Conservation (phyloP, 768 basidiomycete genomes). For the Ramaria sp. region DNA sequence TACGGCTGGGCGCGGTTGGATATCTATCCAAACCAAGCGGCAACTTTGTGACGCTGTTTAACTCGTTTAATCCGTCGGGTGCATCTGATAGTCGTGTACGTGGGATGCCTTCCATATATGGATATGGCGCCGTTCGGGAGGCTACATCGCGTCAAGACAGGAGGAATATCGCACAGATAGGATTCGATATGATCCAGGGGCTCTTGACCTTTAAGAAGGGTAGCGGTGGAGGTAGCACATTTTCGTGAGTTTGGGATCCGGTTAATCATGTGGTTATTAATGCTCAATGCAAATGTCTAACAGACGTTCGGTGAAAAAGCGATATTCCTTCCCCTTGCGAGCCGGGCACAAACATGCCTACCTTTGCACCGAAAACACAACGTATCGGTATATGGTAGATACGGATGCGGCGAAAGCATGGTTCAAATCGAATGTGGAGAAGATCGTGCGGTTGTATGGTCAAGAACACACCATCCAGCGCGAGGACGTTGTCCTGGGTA, state of each 20-base stretch:
- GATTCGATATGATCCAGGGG: constrained; percentile 43
- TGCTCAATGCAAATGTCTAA: neutral
- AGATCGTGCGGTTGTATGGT: constrained; percentile 48
- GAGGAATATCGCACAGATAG: constrained; percentile 46
- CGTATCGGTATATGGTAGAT: constrained; percentile 56
- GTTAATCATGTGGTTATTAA: neutral
- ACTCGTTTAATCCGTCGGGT: constrained; percentile 46
- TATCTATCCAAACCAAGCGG: constrained; percentile 62
- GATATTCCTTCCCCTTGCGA: constrained; percentile 50
- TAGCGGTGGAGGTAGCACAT: constrained; percentile 17
- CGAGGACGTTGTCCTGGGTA: constrained; percentile 28
- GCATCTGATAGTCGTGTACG: constrained; percentile 32
- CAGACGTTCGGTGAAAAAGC: constrained; percentile 37
- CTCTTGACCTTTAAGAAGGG: constrained; percentile 30
- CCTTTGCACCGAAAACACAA: constrained; percentile 57
- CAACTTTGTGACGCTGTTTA: constrained; percentile 61
- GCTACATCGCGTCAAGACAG: constrained; percentile 44
- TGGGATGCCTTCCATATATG: constrained; percentile 46
- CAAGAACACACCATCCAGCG: constrained; percentile 22
- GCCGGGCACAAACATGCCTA: constrained; percentile 57
- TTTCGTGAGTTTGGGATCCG: constrained; percentile 26
- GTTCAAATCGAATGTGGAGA: constrained; percentile 60
- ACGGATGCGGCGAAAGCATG: constrained; percentile 58
- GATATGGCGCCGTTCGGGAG: constrained; percentile 48
- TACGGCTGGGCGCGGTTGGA: constrained; percentile 64